phyloP scores from a whole-genome alignment of 768 basidiomycete species.

The Boletus subparvulus region DNA sequence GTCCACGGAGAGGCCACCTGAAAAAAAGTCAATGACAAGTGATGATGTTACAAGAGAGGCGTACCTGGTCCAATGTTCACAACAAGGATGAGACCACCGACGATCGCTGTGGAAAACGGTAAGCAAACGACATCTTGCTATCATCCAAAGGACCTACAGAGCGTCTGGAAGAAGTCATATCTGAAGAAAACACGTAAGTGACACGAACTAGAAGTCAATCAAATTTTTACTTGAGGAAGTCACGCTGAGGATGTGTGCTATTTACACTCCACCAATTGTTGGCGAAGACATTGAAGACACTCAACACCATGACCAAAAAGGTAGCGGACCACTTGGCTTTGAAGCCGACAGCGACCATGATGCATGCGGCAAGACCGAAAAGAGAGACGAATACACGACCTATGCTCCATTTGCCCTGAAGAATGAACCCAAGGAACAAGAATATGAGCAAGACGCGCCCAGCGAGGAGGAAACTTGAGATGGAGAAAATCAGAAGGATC shows the following conservation, averaged over 20 bases:
- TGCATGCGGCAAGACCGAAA: conserved; percentile 86
- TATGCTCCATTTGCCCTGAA: conserved; percentile 91
- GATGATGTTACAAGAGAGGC: conserved; percentile 10
- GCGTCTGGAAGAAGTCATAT: conserved; percentile 99
- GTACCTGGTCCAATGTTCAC: conserved; percentile 97
- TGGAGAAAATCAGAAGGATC: conserved; percentile 1
- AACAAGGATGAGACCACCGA: conserved; percentile 93
- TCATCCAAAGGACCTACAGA: conserved; percentile 46
- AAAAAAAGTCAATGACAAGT: background rate
- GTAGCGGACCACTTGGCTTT: conserved; percentile 98
- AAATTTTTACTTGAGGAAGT: conserved; percentile 87
- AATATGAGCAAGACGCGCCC: conserved; percentile 97
- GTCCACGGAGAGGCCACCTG: conserved; percentile 93
- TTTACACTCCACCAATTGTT: conserved; percentile 99
- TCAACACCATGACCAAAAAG: conserved; percentile 90
- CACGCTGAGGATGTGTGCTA: conserved; percentile 88
- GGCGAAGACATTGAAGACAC: conserved; percentile 94
- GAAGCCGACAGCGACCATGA: conserved; percentile 98
- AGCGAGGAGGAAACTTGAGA: conserved; percentile 86
- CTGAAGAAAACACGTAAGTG: conserved; percentile 40
- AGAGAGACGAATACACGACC: conserved; percentile 85
- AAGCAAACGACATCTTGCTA: background rate
- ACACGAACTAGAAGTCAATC: background rate
- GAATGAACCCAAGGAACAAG: conserved; percentile 96
- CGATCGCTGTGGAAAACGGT: conserved; percentile 60